phyloP scores from a whole-genome alignment of 1,284 basidiomycete species.

The Pholiota adiposa region DNA sequence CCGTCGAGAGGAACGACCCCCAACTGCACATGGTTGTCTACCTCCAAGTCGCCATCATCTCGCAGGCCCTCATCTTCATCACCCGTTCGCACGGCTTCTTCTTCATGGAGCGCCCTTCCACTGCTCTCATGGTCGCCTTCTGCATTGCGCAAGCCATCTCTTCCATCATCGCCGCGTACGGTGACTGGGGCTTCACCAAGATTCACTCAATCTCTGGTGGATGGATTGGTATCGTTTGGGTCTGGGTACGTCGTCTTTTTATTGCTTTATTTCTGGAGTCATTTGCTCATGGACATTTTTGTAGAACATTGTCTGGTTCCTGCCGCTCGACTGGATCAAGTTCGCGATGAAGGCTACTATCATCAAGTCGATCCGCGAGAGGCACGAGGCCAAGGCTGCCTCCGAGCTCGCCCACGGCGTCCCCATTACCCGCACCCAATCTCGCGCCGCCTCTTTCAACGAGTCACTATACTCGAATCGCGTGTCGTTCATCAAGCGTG shows the following conservation, averaged over 20 bases:
- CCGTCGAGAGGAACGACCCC: constrained; percentile 70
- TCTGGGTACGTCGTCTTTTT: constrained; percentile 69
- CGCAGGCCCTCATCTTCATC: constrained; percentile 96
- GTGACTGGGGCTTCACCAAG: constrained; percentile 89
- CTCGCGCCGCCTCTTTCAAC: constrained; percentile 89
- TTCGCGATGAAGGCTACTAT: constrained; percentile 93
- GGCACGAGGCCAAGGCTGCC: constrained; percentile 57
- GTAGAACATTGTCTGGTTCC: constrained; percentile 93
- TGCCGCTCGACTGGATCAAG: constrained; percentile 95
- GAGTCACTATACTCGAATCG: constrained; percentile 95
- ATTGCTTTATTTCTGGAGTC: neutral
- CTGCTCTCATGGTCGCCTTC: constrained; percentile 90
- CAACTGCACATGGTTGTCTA: constrained; percentile 84
- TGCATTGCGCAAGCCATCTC: constrained; percentile 92
- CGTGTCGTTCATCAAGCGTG: constrained; percentile 87
- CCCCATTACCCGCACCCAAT: constrained; percentile 86
- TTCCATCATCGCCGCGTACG: constrained; percentile 94
- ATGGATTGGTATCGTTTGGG: constrained; percentile 98
- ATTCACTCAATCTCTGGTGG: constrained; percentile 82
- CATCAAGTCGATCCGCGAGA: constrained; percentile 82
- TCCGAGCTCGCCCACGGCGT: constrained; percentile 56
- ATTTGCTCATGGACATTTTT: constrained; percentile 9
- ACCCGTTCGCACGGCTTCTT: constrained; percentile 97
- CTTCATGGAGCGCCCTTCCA: constrained; percentile 97
- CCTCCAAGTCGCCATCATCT: constrained; percentile 96